Evolutionary conservation across 2,329 filamentous ascomycete genomes (phyloP).

Genomic region (Elsinoe fawcettii): DNA sequence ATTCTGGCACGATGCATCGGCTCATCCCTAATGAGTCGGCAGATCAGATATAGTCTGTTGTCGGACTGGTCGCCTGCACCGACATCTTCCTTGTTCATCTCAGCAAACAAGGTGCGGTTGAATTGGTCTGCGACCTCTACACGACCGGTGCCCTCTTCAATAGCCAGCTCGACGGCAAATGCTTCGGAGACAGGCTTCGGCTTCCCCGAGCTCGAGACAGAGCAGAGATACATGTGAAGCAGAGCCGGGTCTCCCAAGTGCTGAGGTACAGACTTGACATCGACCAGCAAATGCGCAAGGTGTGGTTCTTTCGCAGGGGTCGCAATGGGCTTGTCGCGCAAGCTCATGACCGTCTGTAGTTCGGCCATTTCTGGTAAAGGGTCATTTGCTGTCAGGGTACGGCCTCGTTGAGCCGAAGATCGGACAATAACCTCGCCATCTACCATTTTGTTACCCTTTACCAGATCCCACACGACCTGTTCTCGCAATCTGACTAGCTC

Average conservation of each 20-base stretch:
- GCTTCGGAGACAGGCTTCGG: slow-evolving; percentile 70
- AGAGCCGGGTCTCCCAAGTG: slow-evolving; percentile 67
- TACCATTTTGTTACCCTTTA: slow-evolving; percentile 88
- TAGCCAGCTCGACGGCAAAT: slow-evolving; percentile 69
- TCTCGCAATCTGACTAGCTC: slow-evolving; percentile 77
- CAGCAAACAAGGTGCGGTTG: slow-evolving; percentile 79
- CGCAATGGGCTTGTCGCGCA: slow-evolving; percentile 74
- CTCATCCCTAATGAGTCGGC: slow-evolving; percentile 63
- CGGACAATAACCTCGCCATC: slow-evolving; percentile 91
- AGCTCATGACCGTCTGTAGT: slow-evolving; percentile 91
- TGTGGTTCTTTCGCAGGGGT: slow-evolving; percentile 60
- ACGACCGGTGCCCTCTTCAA: slow-evolving; percentile 59
- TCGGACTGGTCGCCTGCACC: slow-evolving; percentile 57
- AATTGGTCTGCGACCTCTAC: slow-evolving; percentile 57
- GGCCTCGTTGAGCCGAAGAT: slow-evolving; percentile 72
- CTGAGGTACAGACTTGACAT: slow-evolving; percentile 74
- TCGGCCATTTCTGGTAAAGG: slow-evolving; percentile 86
- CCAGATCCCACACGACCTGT: slow-evolving; percentile 90
- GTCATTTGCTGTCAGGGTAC: slow-evolving; percentile 84
- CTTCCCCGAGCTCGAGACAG: slow-evolving; percentile 56
- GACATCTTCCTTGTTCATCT: slow-evolving; percentile 69
- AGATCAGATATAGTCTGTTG: slow-evolving; percentile 71
- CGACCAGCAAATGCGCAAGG: slow-evolving; percentile 73
- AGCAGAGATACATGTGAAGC: slow-evolving; percentile 69
- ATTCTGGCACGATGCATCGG: slow-evolving; percentile 23